Percentiles rank a stretch among this genome's conserved stretches.
Conservation (phyloP, 176 grass and related monocot genomes). For the Thinopyrum elongatum region DNA sequence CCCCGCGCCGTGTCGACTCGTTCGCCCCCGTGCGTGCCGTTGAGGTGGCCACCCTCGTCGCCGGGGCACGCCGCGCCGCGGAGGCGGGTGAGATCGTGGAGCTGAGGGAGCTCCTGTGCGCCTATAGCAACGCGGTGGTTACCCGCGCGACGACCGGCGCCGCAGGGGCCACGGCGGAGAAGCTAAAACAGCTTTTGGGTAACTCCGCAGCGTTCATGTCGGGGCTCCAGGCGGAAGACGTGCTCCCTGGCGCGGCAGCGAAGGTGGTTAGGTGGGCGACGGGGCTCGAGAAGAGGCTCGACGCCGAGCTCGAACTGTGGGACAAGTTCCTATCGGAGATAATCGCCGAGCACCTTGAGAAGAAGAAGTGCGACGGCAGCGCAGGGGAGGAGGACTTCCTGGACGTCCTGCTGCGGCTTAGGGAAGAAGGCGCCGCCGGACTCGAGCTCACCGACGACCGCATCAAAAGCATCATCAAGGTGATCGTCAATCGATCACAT, state of each 20-base stretch:
- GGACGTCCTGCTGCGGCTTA: conserved; percentile 47
- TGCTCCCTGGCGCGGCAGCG: conserved; percentile 39
- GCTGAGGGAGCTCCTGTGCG: conserved; percentile 44
- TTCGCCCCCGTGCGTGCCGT: conserved; percentile 38
- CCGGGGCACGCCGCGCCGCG: background rate
- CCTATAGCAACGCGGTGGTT: conserved; percentile 57
- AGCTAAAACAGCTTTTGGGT: conserved; percentile 35
- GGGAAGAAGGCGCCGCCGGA: conserved; percentile 22
- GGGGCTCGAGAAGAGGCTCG: conserved; percentile 47
- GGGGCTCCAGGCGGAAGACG: conserved; percentile 47
- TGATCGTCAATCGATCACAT: background rate
- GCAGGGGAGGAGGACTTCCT: conserved; percentile 45
- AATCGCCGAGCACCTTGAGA: conserved; percentile 32
- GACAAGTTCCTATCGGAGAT: conserved; percentile 43
- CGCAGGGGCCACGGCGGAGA: conserved; percentile 1
- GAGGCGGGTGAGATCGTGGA: conserved; percentile 14
- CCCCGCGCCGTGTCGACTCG: conserved; percentile 39
- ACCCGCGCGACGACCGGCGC: conserved; percentile 38
- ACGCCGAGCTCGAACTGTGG: conserved; percentile 18
- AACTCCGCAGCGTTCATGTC: conserved; percentile 18
- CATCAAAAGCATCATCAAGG: conserved; percentile 44
- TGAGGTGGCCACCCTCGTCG: conserved; percentile 32
- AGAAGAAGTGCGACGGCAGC: conserved; percentile 24
- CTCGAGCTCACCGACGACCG: conserved; percentile 43
- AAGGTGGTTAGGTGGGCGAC: conserved; percentile 31